Conservation (phyloP, 495 filamentous ascomycete species). For the Penicillium odoratum region DNA sequence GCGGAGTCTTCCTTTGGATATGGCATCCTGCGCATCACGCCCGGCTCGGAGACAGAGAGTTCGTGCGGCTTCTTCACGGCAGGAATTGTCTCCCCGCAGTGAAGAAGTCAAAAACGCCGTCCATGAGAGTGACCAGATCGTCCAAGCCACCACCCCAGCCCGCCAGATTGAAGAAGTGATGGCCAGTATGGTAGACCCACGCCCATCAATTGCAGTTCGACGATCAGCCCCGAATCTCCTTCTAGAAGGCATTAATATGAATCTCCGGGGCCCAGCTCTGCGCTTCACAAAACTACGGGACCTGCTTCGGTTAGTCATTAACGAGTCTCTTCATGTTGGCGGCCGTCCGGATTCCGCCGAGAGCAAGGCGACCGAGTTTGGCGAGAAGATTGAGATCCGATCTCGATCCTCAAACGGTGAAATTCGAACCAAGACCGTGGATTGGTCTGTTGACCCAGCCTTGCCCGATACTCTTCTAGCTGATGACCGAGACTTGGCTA, state of each 20-base stretch:
- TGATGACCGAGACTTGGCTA: slow-evolving; percentile 72
- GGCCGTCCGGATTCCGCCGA: slow-evolving; percentile 70
- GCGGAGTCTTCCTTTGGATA: slow-evolving; percentile 45
- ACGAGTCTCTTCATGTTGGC: slow-evolving; percentile 69
- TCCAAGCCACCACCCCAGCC: slow-evolving; percentile 39
- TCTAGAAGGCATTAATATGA: slow-evolving; percentile 48
- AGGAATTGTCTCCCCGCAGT: slow-evolving; percentile 50
- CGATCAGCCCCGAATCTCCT: slow-evolving; percentile 44
- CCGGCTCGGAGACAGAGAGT: slow-evolving; percentile 39
- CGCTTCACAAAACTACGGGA: slow-evolving; percentile 64
- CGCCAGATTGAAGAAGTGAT: slow-evolving; percentile 45
- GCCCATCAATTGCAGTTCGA: slow-evolving; percentile 41
- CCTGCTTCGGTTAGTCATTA: slow-evolving; percentile 65
- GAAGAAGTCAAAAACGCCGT: slow-evolving; percentile 50
- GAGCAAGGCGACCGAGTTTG: slow-evolving; percentile 57
- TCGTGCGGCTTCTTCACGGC: slow-evolving; percentile 33
- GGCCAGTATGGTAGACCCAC: slow-evolving; percentile 43
- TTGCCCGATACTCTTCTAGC: slow-evolving; percentile 68
- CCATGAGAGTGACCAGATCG: slow-evolving; percentile 50
- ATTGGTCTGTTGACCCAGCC: slow-evolving; percentile 63
- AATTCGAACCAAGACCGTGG: slow-evolving; percentile 58
- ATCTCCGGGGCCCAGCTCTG: slow-evolving; percentile 41
- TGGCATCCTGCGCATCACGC: slow-evolving; percentile 24
- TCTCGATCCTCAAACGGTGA: slow-evolving; percentile 60
- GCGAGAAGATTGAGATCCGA: slow-evolving; percentile 67